phyloP scores from a whole-genome alignment of 2,329 filamentous ascomycete species.

The Diplodia mutila region DNA sequence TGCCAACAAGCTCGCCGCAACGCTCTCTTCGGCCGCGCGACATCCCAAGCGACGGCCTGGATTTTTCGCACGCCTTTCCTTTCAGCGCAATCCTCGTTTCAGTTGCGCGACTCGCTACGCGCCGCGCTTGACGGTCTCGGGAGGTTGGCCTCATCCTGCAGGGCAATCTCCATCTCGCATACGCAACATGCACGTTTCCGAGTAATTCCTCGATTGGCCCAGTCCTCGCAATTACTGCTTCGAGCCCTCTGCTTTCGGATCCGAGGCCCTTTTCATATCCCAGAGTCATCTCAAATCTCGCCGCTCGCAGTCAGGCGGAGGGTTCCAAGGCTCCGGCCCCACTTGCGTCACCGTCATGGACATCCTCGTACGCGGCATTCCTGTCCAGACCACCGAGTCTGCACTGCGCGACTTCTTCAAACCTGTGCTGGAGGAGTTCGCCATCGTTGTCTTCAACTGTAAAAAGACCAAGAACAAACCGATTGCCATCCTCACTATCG shows the following conservation, averaged over 20 bases:
- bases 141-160: background rate
- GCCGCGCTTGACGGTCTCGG: background rate
- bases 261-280: background rate
- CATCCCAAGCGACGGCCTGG: background rate
- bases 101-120: background rate
- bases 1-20: background rate
- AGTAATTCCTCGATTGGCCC: background rate
- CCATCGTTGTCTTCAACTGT: slow-evolving; percentile 49
- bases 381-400: slow-evolving; percentile 46
- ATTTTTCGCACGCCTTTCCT: background rate
- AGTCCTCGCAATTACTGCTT: background rate
- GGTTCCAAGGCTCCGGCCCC: background rate
- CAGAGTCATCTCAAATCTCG: no score
- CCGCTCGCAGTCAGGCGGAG: background rate
- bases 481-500: slow-evolving; percentile 53
- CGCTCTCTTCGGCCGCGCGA: background rate
- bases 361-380: slow-evolving; percentile 51
- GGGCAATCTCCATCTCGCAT: background rate
- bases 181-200: background rate
- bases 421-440: slow-evolving; percentile 42
- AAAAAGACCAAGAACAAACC: slow-evolving; percentile 48
- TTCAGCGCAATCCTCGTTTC: background rate
- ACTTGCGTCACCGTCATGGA: slow-evolving; percentile 46
- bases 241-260: background rate
- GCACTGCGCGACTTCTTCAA: slow-evolving; percentile 48